Base-by-base conservation (phyloP, 1,284 basidiomycete genomes). In the Tetrapyrgos nigripes region DNA sequence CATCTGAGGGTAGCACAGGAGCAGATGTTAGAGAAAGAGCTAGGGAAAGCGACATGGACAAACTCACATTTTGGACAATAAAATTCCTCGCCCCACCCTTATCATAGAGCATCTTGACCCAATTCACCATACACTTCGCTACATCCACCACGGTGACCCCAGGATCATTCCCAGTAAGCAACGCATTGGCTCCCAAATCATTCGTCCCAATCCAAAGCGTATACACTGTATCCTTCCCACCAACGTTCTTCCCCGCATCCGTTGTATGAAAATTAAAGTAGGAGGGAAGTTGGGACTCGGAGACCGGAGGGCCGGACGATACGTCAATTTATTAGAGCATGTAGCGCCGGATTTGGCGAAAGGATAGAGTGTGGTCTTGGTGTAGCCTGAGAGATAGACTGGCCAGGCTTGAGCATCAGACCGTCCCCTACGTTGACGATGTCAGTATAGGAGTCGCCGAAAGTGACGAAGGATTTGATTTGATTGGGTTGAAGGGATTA, bases 131-230 rank as follows among this genome's bases (percentile, higher is more conserved):
- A 60, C 79, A 81, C 6, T 65, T 64, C 10, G 74, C 75, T 5
- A 77, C 76, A 51, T 80, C 75, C 2, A 79, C 75, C 26, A 80
- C 60, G 3, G 76, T 77, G 8, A 69, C 71, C 11, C 37, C 37
- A 17, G 37, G 37, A 6, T 68, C 70, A 40, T 64, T 68, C 2
- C 76, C 76, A 5, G 76, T 79, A 10, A 81, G 57, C 28, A 82
- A 66, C 4, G 75, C 70, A 31, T 74, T 75, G 4, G 68, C 69
- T 3, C 79, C 79, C 24, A 80, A 68, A 64, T 80, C 79, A 59
- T 80, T 82, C 8, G 79, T 81, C 3, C 80, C 80, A 49, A 81
- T 74, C 79, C 80, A 82, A 17, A 81, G 68, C 1, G 76, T 77
- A 59, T 78, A 81, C 13, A 81, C 59, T 0, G 80, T 81, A 43